Conservation (phyloP, 352 stramenopile species). For the Blastocystis sp. region DNA sequence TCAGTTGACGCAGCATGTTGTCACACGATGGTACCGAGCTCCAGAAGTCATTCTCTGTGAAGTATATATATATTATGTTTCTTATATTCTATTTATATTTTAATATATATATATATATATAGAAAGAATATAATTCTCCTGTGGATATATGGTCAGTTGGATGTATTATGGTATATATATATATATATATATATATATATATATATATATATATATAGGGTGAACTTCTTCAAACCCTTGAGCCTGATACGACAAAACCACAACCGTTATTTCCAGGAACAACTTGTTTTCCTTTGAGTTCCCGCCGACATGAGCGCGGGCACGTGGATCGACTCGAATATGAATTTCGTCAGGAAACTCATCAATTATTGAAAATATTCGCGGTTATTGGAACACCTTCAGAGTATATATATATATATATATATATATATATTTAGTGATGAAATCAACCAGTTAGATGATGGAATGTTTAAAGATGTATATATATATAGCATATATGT, state of each 20-base stretch:
- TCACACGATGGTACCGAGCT: slow-evolving; percentile 77
- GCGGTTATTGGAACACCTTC: slow-evolving; percentile 74
- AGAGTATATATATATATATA: slow-evolving; percentile 39
- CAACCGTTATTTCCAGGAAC: slow-evolving; percentile 52
- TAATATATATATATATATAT: no score
- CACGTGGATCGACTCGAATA: slow-evolving; percentile 39
- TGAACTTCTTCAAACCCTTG: slow-evolving; percentile 66
- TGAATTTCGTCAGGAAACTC: slow-evolving; percentile 42
- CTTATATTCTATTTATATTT: no score
- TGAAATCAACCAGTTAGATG: slow-evolving; percentile 49
- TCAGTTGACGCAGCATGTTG: slow-evolving; percentile 75
- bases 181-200: slow-evolving; percentile 56
- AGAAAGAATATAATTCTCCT: slow-evolving; percentile 47
- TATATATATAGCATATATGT: background rate
- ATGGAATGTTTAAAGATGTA: slow-evolving; percentile 37
- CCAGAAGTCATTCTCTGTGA: slow-evolving; percentile 75
- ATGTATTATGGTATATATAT: slow-evolving; percentile 69
- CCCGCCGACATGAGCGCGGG: slow-evolving; percentile 34
- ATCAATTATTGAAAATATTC: slow-evolving; percentile 81
- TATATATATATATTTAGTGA: slow-evolving; percentile 41
- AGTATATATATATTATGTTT: slow-evolving; percentile 28
- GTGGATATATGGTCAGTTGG: slow-evolving; percentile 24
- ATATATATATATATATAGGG: slow-evolving; percentile 74
- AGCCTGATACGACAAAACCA: slow-evolving; percentile 45
- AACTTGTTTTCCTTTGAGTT: slow-evolving; percentile 47